phyloP scores from a whole-genome alignment of 2,329 filamentous ascomycete species.

The Colletotrichum cuscutae region DNA sequence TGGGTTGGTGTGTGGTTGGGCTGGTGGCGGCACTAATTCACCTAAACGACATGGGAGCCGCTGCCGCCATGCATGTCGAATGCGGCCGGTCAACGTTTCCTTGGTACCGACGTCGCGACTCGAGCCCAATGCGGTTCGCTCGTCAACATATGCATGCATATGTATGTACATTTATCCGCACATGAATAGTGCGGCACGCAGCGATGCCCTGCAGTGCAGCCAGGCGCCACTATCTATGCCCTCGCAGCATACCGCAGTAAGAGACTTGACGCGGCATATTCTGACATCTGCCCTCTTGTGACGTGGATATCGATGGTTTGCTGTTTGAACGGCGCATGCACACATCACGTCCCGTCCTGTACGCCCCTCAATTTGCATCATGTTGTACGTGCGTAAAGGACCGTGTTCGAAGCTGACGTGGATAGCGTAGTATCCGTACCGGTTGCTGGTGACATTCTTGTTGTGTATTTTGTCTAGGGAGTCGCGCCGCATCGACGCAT shows the following conservation, averaged over 20 bases:
- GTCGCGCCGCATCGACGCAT: background rate
- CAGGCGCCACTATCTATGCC: background rate
- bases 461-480: background rate
- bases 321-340: background rate
- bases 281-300: background rate
- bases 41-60: conserved; percentile 5
- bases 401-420: background rate
- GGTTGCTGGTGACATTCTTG: background rate
- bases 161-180: background rate
- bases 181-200: conserved; percentile 16
- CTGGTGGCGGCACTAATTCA: background rate
- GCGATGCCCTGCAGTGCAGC: conserved; percentile 1
- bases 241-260: background rate
- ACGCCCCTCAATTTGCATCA: background rate
- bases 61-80: conserved; percentile 9
- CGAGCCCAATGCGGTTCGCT: conserved; percentile 31
- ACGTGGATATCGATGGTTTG: background rate
- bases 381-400: background rate
- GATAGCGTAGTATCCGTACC: background rate
- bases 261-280: conserved; percentile 1
- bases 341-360: background rate
- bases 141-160: conserved; percentile 25
- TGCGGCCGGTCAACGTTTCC: conserved; percentile 22
- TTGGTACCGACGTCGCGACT: conserved; percentile 31
- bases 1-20: conserved; percentile 7